Evolutionary conservation across 1,139 yeast species (phyloP), one percentile per base, ranked within the genome.

Genomic region (Blastobotrys arbuscula): DNA sequence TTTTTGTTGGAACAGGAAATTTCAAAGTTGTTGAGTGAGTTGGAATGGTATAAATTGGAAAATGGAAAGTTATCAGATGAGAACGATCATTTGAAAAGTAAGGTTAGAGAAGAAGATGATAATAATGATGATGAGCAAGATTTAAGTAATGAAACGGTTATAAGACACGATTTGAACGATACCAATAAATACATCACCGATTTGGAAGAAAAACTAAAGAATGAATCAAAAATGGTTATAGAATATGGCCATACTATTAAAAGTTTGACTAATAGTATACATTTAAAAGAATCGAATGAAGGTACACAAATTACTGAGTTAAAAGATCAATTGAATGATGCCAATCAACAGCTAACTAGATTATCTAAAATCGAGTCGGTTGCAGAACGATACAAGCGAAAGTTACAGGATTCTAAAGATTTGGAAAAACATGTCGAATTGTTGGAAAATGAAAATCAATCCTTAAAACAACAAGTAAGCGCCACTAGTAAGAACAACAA

Each of bases 341-440:
- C 42, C 18, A 45, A 52, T 16, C 50, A 48, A 30, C 49, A 52
- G 23, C 13, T 53, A 10, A 24, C 23, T 19, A 42, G 49, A 28
- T 43, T 51, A 26, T 41, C 50, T n/a, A 53, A 53, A 21, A 31
- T 54, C 16, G 55, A 55, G 37, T 45, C 28, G 2, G 48, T 51
- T 16, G 55, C 57, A 3, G 55, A 53, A 33, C 41, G 56, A 38
- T 56, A 56, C 45, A 53, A 55, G 24, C 48, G 52, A 12, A 56
- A 51, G 28, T 40, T 54, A 28, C 54, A 53, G 26, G 52, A 49
- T 15, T 37, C 37, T 12, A 51, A 56, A 33, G 53, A 47, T 21
- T 31, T 52, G 26, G 52, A 48, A 12, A 21, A 45, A 21, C 54
- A 52, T 21, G 43, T 54, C 9, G 51, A 48, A 12, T 19, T 40